phyloP scores from a whole-genome alignment of 352 stramenopile species.

The Phytophthora chlamydospora region DNA sequence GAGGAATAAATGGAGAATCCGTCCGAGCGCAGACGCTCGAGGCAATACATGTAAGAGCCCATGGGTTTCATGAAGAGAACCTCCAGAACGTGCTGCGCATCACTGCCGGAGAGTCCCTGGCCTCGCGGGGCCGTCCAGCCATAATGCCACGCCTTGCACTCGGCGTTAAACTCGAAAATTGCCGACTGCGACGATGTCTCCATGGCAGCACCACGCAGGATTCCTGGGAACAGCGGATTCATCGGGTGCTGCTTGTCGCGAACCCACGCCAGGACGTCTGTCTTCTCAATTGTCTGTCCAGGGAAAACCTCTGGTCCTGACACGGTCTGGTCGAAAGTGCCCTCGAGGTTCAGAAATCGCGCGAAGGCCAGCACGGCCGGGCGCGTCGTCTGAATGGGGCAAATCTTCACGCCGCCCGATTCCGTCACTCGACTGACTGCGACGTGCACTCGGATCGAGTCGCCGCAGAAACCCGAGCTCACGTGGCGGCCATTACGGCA shows the following conservation, averaged over 20 bases:
- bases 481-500: slow-evolving; percentile 84
- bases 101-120: slow-evolving; percentile 75
- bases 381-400: slow-evolving; percentile 68
- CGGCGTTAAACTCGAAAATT: slow-evolving; percentile 90
- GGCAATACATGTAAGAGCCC: slow-evolving; percentile 82
- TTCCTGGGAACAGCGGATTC: slow-evolving; percentile 79
- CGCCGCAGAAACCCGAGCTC: slow-evolving; percentile 85
- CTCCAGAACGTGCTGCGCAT: slow-evolving; percentile 80
- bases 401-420: slow-evolving; percentile 84
- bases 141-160: slow-evolving; percentile 91
- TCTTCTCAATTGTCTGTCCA: slow-evolving; percentile 78
- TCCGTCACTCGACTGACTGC: slow-evolving; percentile 76
- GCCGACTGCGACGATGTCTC: slow-evolving; percentile 79
- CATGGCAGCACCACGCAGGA: slow-evolving; percentile 78
- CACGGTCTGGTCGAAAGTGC: slow-evolving; percentile 68
- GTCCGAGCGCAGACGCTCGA: slow-evolving; percentile 79
- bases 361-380: slow-evolving; percentile 72
- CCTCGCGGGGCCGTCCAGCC: slow-evolving; percentile 82
- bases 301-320: slow-evolving; percentile 78
- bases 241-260: slow-evolving; percentile 78
- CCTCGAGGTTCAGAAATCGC: slow-evolving; percentile 77
- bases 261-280: slow-evolving; percentile 65
- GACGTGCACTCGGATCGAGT: slow-evolving; percentile 85
- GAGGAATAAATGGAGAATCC: slow-evolving; percentile 84
- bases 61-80: slow-evolving; percentile 87